Evolutionary conservation across 805 yeast genomes (phyloP).

Genomic region (Lipomyces sp.): DNA sequence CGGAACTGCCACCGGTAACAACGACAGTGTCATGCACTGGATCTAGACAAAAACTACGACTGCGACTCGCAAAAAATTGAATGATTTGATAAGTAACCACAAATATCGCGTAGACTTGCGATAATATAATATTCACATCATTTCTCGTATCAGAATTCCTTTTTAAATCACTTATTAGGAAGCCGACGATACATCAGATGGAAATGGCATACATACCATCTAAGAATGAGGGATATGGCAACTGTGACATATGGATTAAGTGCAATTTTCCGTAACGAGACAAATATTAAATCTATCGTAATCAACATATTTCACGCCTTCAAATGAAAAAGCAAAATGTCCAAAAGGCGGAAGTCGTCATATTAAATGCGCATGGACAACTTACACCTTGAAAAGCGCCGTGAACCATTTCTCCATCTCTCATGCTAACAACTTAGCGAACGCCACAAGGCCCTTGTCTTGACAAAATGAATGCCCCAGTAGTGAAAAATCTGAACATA

Average conservation of each 20-base stretch:
- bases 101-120: conserved; percentile 15
- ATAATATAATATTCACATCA: conserved; percentile 5
- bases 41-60: conserved; percentile 1
- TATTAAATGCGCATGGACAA: no score
- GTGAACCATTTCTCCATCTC: no score
- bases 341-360: no score
- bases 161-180: no score
- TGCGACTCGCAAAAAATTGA: not conserved
- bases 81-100: conserved; percentile 11
- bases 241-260: conserved; percentile 4
- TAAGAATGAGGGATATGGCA: not conserved
- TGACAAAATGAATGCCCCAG: no score
- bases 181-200: no score
- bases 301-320: not conserved
- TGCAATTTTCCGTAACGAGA: not conserved
- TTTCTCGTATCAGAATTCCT: not conserved
- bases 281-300: not conserved
- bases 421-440: no score
- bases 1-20: conserved; percentile 81
- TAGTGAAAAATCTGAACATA: no score
- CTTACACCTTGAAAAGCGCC: no score
- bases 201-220: conserved; percentile 1
- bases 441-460: no score
- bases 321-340: no score
- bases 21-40: conserved; percentile 55